Percentiles rank a stretch among this genome's conserved stretches.
Conservation (phyloP, 2,329 filamentous ascomycete genomes). For the Sporothrix pallida region DNA sequence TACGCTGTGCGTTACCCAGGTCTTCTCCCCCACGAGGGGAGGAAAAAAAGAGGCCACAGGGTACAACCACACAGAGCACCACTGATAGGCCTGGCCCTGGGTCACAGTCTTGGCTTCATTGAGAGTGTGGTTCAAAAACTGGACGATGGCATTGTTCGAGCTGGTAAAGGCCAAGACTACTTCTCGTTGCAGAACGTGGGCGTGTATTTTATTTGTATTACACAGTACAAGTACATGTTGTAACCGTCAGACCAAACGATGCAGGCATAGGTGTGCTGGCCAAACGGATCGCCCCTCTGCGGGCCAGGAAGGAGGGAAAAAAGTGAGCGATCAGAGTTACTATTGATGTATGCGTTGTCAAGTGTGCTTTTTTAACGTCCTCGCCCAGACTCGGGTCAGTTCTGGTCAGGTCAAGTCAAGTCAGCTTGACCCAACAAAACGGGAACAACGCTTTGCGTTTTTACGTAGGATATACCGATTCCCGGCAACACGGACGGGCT, state of each 20-base stretch:
- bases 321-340: not conserved
- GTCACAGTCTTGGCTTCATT: too few relatives aligned
- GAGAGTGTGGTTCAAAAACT: too few relatives aligned
- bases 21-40: too few relatives aligned
- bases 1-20: too few relatives aligned
- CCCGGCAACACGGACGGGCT: not conserved
- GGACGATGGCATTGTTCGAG: not conserved
- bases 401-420: not conserved
- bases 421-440: not conserved
- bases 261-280: slow-evolving; percentile 1
- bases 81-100: too few relatives aligned
- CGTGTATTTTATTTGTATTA: not conserved
- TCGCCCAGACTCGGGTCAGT: too few relatives aligned
- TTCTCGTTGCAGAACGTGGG: too few relatives aligned
- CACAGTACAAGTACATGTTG: not conserved
- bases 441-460: too few relatives aligned
- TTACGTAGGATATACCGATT: not conserved
- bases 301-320: not conserved
- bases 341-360: slow-evolving; percentile 26
- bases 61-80: not conserved
- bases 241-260: not conserved
- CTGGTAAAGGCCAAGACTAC: not conserved
- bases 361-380: not conserved
- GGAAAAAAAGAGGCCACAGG: too few relatives aligned
- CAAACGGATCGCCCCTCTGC: slow-evolving; percentile 15